Conservation (phyloP, 352 stramenopile species). For the Globisporangium okanoganense region DNA sequence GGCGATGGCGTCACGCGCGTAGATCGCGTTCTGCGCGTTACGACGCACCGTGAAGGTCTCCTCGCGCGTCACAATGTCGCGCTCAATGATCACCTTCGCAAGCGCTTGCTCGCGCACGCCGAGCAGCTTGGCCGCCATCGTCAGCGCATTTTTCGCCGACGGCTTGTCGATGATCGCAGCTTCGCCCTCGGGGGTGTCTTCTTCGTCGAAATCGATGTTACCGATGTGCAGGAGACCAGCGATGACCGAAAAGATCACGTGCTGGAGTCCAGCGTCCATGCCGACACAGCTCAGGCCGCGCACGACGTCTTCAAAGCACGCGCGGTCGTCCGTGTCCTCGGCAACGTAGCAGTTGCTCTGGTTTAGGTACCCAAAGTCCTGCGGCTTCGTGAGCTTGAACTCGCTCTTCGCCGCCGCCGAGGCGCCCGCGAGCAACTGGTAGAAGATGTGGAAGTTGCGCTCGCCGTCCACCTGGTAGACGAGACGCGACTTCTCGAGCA, state of each 20-base stretch:
- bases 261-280: conserved; percentile 62
- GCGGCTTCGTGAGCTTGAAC: conserved; percentile 64
- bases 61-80: conserved; percentile 81
- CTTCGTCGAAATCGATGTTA: conserved; percentile 94
- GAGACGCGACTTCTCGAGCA: conserved; percentile 86
- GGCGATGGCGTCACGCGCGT: conserved; percentile 89
- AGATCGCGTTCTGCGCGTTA: conserved; percentile 79
- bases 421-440: conserved; percentile 85
- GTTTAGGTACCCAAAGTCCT: conserved; percentile 94
- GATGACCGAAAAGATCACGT: conserved; percentile 90
- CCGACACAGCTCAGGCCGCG: conserved; percentile 72
- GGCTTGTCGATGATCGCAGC: conserved; percentile 71
- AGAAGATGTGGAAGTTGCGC: conserved; percentile 96
- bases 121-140: conserved; percentile 51
- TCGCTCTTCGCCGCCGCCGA: conserved; percentile 43
- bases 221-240: conserved; percentile 95
- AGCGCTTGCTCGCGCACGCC: conserved; percentile 64
- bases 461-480: conserved; percentile 89
- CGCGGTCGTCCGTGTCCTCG: conserved; percentile 89
- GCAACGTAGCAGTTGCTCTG: conserved; percentile 92
- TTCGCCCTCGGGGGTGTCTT: conserved; percentile 79
- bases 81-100: conserved; percentile 80
- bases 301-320: conserved; percentile 74
- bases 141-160: conserved; percentile 57
- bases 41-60: conserved; percentile 81